These are phyloP conservation scores for Luzula sylvatica DNA, from an alignment of 176 grass and related monocot genomes.

Conservation along the genomic window DNA sequence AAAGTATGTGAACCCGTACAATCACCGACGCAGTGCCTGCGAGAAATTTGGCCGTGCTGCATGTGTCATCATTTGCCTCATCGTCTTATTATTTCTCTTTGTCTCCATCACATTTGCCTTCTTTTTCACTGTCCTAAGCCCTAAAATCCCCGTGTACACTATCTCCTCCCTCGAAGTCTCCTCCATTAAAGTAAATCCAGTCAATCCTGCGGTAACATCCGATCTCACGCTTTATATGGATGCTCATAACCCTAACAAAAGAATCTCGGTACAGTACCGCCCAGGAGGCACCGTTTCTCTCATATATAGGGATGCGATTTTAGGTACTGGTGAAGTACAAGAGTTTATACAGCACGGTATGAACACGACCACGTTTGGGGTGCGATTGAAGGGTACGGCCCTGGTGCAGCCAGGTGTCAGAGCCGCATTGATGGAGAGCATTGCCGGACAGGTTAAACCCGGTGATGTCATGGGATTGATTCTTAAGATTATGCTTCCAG, in stretches of 20 bases:
- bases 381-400: slow-evolving; percentile 11
- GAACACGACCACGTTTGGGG: slow-evolving; percentile 4
- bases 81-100: slow-evolving; percentile 8
- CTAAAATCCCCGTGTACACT: slow-evolving; percentile 9
- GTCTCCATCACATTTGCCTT: background rate
- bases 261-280: slow-evolving; percentile 11
- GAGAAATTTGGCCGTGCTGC: background rate
- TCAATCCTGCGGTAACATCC: background rate
- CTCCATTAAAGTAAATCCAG: slow-evolving; percentile 14
- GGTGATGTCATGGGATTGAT: background rate
- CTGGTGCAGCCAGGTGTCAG: background rate
- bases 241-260: slow-evolving; percentile 24
- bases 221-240: slow-evolving; percentile 4
- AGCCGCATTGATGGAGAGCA: background rate
- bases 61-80: background rate
- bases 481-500: slow-evolving; percentile 1
- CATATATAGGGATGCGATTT: background rate
- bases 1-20: background rate
- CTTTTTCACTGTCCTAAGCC: slow-evolving; percentile 2
- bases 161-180: slow-evolving; percentile 1
- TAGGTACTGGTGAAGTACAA: slow-evolving; percentile 10
- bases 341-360: slow-evolving; percentile 12
- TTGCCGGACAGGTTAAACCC: background rate
- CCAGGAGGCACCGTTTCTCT: background rate
- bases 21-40: background rate